Percentiles rank a stretch among this genome's conserved stretches.
Evolutionary conservation across 75 land plant species (phyloP).

Genomic region (Pinus taeda): DNA sequence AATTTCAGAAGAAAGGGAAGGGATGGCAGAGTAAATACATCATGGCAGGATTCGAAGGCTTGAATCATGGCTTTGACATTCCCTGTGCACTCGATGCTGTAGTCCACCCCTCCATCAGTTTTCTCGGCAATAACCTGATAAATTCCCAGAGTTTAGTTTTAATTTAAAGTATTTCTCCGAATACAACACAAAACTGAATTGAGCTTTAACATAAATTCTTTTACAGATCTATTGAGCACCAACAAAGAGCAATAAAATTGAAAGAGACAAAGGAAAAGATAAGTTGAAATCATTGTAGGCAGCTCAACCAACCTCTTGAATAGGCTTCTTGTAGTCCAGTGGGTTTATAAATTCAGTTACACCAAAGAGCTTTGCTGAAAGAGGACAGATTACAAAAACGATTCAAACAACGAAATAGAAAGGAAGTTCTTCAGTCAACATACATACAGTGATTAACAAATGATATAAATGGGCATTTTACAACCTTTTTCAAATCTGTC

Average conservation of each 20-base stretch:
- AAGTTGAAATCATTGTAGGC: not conserved
- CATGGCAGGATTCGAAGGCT: constrained; percentile 48
- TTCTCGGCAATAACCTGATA: constrained; percentile 29
- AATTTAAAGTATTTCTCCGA: too few species aligned
- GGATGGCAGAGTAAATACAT: constrained; percentile 17
- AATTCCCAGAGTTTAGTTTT: too few species aligned
- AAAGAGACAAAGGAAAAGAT: too few species aligned
- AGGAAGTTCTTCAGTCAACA: not conserved
- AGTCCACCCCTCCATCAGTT: constrained; percentile 67
- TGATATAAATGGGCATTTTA: not conserved
- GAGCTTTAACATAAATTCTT: too few species aligned
- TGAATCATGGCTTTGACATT: constrained; percentile 46
- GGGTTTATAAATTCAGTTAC: constrained; percentile 51
- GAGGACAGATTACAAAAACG: not conserved
- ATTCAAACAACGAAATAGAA: not conserved
- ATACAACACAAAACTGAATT: too few species aligned
- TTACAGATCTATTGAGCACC: too few species aligned
- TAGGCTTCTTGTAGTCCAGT: constrained; percentile 40
- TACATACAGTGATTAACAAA: not conserved
- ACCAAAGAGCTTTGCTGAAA: constrained; percentile 52
- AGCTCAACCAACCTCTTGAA: constrained; percentile 40
- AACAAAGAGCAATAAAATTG: too few species aligned
- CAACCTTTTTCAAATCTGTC: constrained; percentile 39
- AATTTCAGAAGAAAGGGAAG: not conserved
- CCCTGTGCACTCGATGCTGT: constrained; percentile 61